Evolutionary conservation across 768 basidiomycete genomes (phyloP).

Genomic region (Mycena belliarum): DNA sequence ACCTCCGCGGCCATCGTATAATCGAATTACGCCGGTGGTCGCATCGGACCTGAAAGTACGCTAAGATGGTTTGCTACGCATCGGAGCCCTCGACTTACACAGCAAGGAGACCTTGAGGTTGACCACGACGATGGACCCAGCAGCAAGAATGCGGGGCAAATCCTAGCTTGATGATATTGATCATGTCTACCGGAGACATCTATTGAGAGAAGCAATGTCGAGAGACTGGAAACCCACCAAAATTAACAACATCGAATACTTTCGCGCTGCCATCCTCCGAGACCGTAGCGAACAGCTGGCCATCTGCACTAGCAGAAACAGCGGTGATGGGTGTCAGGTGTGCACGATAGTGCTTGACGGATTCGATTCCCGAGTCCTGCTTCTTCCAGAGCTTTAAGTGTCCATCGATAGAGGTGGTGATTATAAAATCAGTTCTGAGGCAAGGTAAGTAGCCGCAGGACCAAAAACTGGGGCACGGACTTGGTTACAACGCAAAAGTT

Average conservation of each 20-base stretch:
- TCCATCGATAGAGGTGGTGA: constrained; percentile 95
- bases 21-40: constrained; percentile 68
- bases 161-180: constrained; percentile 92
- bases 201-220: neutral
- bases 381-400: constrained; percentile 99
- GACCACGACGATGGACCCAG: constrained; percentile 91
- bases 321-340: constrained; percentile 78
- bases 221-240: constrained; percentile 64
- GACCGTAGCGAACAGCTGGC: constrained; percentile 87
- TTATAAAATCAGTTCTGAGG: constrained; percentile 83
- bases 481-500: constrained; percentile 89
- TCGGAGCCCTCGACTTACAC: constrained; percentile 53
- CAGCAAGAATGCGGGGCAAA: constrained; percentile 87
- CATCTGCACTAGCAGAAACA: constrained; percentile 88
- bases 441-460: neutral
- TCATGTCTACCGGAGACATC: constrained; percentile 74
- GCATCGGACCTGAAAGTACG: constrained; percentile 68
- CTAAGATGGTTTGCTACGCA: constrained; percentile 15
- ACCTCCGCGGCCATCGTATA: constrained; percentile 92
- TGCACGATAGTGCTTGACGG: constrained; percentile 97
- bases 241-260: constrained; percentile 97
- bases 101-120: constrained; percentile 86
- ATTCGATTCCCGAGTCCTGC: constrained; percentile 92
- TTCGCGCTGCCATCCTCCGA: constrained; percentile 91
- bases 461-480: constrained; percentile 42